Conservation (phyloP, 495 filamentous ascomycete genomes). For the Daldinia childiae region DNA sequence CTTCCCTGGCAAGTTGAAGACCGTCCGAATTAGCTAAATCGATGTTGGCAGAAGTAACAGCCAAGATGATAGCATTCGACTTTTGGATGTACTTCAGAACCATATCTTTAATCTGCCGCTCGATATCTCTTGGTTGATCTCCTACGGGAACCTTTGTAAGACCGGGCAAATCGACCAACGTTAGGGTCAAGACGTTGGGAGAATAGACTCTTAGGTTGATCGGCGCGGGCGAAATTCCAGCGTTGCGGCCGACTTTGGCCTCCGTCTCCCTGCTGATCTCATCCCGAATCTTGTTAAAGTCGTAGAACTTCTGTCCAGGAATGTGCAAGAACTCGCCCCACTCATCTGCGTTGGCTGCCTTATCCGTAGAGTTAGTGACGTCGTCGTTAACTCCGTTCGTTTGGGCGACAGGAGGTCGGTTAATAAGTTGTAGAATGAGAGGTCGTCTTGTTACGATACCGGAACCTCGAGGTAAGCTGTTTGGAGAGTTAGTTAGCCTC, state of each 20-base stretch:
- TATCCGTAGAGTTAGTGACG: constrained; percentile 71
- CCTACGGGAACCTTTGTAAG: constrained; percentile 98
- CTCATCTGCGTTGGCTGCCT: constrained; percentile 90
- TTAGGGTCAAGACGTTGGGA: constrained; percentile 96
- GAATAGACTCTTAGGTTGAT: constrained; percentile 99
- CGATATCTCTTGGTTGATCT: constrained; percentile 98
- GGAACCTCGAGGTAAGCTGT: constrained; percentile 93
- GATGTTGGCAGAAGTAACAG: constrained; percentile 94
- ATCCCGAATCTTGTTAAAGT: constrained; percentile 99
- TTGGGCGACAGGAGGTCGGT: constrained; percentile 70
- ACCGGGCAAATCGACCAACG: constrained; percentile 95
- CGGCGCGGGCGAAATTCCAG: constrained; percentile 93
- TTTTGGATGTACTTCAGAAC: constrained; percentile 98
- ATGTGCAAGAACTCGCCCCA: constrained; percentile 99
- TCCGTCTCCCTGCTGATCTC: constrained; percentile 98
- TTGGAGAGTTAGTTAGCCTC: constrained; percentile 20
- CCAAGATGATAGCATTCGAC: constrained; percentile 96
- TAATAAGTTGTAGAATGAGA: constrained; percentile 97
- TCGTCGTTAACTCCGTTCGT: constrained; percentile 81
- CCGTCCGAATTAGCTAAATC: constrained; percentile 99
- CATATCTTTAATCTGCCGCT: constrained; percentile 97
- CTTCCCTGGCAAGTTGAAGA: constrained; percentile 94
- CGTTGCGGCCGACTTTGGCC: constrained; percentile 92
- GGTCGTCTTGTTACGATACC: constrained; percentile 98
- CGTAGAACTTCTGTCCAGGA: constrained; percentile 96